phyloP scores from a whole-genome alignment of 129 eudicot genomes.

The Flaveria robusta region DNA sequence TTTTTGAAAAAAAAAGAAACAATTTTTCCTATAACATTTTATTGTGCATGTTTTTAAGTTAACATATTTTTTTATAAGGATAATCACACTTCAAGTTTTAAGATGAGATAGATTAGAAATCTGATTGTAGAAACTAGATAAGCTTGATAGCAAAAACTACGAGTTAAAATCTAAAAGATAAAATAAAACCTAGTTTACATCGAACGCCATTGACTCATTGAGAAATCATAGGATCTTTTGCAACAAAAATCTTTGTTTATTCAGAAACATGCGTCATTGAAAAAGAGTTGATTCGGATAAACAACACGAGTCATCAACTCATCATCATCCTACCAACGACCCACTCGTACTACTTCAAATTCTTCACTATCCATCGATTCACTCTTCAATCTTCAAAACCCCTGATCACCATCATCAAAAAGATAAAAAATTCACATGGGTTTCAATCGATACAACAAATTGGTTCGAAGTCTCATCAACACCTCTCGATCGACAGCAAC shows the following conservation, averaged over 20 bases:
- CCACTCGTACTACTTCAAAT: not conserved
- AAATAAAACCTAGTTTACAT: not conserved
- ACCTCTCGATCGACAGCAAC: slow-evolving; percentile 24
- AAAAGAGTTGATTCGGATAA: slow-evolving; percentile 12
- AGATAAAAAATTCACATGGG: slow-evolving; percentile 23
- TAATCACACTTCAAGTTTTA: too few relatives aligned
- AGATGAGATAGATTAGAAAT: too few relatives aligned
- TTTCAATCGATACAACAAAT: slow-evolving; percentile 31
- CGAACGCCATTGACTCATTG: not conserved
- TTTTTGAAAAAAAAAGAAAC: too few relatives aligned
- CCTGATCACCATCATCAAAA: not conserved
- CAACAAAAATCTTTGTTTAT: not conserved
- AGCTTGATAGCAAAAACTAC: too few relatives aligned
- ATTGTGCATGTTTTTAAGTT: too few relatives aligned
- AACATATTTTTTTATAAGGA: too few relatives aligned
- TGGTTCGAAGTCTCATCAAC: slow-evolving; percentile 22
- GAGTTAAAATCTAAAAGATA: too few relatives aligned
- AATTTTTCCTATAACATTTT: too few relatives aligned
- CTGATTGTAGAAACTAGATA: too few relatives aligned
- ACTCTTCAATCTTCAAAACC: not conserved
- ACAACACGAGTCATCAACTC: slow-evolving; percentile 20
- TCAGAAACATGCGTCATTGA: not conserved
- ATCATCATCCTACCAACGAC: slow-evolving; percentile 17
- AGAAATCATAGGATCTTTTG: not conserved
- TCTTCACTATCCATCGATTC: not conserved